A percentile compares a stretch with the other conserved stretches of the same genome.
Conservation (phyloP, 805 yeast genomes). For the Brettanomyces custersianus region DNA sequence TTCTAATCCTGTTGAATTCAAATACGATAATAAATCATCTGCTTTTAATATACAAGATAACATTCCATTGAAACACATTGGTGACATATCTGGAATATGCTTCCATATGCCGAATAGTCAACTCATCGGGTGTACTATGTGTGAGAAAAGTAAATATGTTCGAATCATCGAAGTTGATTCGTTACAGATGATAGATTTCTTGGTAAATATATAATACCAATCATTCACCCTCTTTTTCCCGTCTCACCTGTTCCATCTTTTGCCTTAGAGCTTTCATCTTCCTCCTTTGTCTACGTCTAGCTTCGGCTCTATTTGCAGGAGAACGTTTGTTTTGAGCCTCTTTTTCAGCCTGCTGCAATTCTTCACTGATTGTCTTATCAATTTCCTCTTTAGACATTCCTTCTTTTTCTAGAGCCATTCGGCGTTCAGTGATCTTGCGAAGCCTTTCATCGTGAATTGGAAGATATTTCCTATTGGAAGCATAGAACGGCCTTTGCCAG, state of each 20-base stretch:
- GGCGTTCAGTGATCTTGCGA: constrained; percentile 7
- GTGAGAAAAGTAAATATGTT: no score
- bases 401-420: constrained; percentile 4
- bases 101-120: constrained; percentile 4
- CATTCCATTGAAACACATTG: constrained; percentile 17
- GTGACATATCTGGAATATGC: constrained; percentile 2
- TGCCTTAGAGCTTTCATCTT: no score
- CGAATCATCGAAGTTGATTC: no score
- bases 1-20: constrained; percentile 29
- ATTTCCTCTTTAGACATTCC: constrained; percentile 2
- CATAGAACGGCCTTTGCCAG: constrained; percentile 20
- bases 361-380: not conserved
- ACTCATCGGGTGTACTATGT: constrained; percentile 9
- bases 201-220: no score
- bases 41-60: no score
- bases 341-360: not conserved
- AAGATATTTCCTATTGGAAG: constrained; percentile 14
- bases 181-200: no score
- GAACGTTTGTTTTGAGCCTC: no score
- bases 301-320: no score
- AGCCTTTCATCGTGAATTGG: constrained; percentile 20
- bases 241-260: no score
- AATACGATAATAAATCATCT: no score
- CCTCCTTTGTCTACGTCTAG: no score
- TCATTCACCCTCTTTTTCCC: no score